Evolutionary conservation across 2,329 filamentous ascomycete species (phyloP), one percentile per base, ranked within the genome.

Genomic region (Furcasterigmium sp.): DNA sequence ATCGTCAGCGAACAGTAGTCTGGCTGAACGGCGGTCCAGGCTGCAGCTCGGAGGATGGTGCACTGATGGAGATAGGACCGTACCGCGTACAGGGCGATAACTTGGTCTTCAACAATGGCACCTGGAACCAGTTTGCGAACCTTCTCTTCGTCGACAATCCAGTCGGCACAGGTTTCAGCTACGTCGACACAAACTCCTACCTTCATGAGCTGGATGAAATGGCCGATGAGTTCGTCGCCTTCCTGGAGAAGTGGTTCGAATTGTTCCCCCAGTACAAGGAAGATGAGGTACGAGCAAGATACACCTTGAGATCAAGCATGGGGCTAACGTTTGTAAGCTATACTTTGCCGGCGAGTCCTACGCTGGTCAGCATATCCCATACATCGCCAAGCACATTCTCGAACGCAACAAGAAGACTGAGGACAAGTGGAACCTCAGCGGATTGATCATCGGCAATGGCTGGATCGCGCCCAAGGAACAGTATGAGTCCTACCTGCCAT

Each of bases 91-190:
- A 85, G 58, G 78, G 91, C 52, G 76, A 65, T 74, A 84, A 56
- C 4, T 69, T 98, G 45, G 73, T 72, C 45, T 82, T 88, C 61
- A 96, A 96, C 62, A 85, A 94, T 43, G 93, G 93, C n/a, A 91
- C 90, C 1, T 98, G 94, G 94, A 86, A 95, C 64, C 91, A 98
- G 69, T 98, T 97, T 58, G 89, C 93, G 51, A 98, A 98, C 57
- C 66, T 98, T 41, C 79, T 98, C 46, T 98, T 98, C 59, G 88
- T 98, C 47, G 93, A 98, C 60, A 94, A 97, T 60, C 93, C 93
- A 0, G 91, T 97, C 28, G 94, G 93, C 11, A 96, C 91, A 2
- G 93, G 93, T 3, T 98, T 87, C 70, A 98, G 93, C 67, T 97
- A 93, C 59, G 91, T 91, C 58, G 85, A 95, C 58, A 93, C 88